Base-by-base conservation (phyloP, 768 basidiomycete genomes). In the Saitozyma podzolica region DNA sequence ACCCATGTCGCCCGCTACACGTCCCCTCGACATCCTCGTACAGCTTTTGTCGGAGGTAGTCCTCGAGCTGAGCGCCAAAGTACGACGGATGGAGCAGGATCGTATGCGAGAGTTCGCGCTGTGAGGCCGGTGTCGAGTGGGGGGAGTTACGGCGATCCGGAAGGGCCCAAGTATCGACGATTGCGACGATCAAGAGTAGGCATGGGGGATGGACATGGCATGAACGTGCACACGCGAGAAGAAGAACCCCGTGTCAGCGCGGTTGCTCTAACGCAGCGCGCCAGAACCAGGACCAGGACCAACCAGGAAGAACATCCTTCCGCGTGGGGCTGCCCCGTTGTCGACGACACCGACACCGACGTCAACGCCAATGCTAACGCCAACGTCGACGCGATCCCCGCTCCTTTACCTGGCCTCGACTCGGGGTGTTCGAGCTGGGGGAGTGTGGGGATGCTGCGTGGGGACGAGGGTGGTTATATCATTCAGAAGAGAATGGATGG, bases 91-190 rank as follows among this genome's bases (percentile, higher is more conserved):
- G 95, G 29, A 99, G 85, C 43, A 94, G 87, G 76, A 98, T 96
- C 6, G 93, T 95, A 78, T 98, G 93, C n/a, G 90, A 91, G 9
- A 99, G 85, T 78, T 94, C 90, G 85, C 96, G 95, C 95, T 98
- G 59, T 65, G 47, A 29, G 14, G 40, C 14, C 50, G 48, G 9
- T n/a, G n/a, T n/a, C n/a, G n/a, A n/a, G 49, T 42, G n/a, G 50
- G 11, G 5, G 50, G 14, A n/a, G 41, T 17, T 6, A 55, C 17
- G 40, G 5, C 40, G 16, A 45, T 51, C 20, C 19, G 47, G 56
- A 57, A 14, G 42, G 43, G 6, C 2, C 13, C 45, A 17, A 47
- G 45, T 17, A n/a, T 43, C 39, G 54, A 49, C 42, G 49, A 48
- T 52, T 40, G 40, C 37, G 43, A 40, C 51, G 43, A 64, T 20